These are phyloP conservation scores for Ustilago nuda DNA, from an alignment of 1,284 basidiomycete genomes.

Conservation along the genomic window DNA sequence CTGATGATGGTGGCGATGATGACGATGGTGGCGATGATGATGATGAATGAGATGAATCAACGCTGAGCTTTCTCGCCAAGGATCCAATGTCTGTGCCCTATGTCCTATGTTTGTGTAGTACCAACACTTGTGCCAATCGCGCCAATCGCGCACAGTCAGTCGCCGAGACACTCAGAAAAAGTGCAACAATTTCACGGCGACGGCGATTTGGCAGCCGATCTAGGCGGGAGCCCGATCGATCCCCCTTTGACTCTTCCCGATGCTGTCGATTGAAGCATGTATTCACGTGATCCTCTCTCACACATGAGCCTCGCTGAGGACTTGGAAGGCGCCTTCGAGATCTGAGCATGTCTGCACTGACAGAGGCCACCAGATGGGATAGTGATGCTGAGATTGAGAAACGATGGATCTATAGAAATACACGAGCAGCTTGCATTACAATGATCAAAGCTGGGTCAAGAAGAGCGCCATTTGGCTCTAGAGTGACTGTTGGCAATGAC, in stretches of 20 bases:
- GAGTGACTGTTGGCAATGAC: no score
- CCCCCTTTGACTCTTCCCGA: neutral
- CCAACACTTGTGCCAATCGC: neutral
- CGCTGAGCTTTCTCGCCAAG: no score
- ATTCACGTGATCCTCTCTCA: neutral
- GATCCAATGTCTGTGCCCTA: neutral
- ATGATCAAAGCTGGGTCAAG: neutral
- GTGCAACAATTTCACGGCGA: no score
- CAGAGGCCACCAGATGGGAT: neutral
- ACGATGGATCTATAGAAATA: neutral
- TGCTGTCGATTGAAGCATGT: neutral
- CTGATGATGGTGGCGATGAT: neutral
- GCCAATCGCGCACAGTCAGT: no score
- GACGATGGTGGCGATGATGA: neutral
- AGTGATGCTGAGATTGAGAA: neutral
- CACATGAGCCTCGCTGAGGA: neutral
- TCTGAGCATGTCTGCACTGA: no score
- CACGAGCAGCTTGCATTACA: neutral
- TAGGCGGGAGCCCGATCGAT: neutral
- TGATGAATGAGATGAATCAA: neutral
- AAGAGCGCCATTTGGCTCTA: neutral
- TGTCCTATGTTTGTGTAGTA: no score
- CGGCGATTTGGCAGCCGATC: neutral
- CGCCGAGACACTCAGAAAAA: no score
- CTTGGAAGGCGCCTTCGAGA: neutral